phyloP scores from a whole-genome alignment of 805 yeast species.

The Saccharomycopsis sp. region DNA sequence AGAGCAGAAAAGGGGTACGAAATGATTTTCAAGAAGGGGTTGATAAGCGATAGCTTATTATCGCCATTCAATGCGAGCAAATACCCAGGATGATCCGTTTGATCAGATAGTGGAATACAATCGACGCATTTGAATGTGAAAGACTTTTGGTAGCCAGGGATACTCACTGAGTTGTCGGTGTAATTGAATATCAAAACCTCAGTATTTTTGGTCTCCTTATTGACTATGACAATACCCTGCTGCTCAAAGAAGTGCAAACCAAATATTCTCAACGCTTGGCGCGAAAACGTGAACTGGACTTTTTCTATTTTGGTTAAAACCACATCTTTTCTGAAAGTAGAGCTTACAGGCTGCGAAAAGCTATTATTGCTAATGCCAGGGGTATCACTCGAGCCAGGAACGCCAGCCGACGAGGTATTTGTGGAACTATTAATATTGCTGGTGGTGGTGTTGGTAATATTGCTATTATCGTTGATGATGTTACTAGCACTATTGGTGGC shows the following conservation, averaged over 20 bases:
- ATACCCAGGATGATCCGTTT: slow-evolving; percentile 36
- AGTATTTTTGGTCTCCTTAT: slow-evolving; percentile 35
- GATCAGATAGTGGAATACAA: slow-evolving; percentile 33
- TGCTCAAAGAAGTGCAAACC: slow-evolving; percentile 42
- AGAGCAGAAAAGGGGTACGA: slow-evolving; percentile 21
- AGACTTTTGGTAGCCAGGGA: slow-evolving; percentile 31
- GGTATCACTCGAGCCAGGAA: neutral
- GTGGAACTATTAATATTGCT: neutral
- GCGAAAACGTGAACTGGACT: slow-evolving; percentile 29
- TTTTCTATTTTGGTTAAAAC: slow-evolving; percentile 55
- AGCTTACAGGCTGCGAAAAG: slow-evolving; percentile 31
- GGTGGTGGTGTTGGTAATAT: neutral
- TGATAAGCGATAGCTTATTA: slow-evolving; percentile 33
- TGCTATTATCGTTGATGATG: slow-evolving; percentile 21
- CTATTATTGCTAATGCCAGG: neutral
- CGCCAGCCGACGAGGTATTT: neutral
- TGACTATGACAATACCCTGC: slow-evolving; percentile 56
- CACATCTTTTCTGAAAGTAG: slow-evolving; percentile 49
- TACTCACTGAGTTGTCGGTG: slow-evolving; percentile 24
- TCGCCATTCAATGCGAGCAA: slow-evolving; percentile 36
- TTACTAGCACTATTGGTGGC: slow-evolving; percentile 5
- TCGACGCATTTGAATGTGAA: slow-evolving; percentile 32
- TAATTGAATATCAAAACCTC: slow-evolving; percentile 45
- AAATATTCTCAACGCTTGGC: slow-evolving; percentile 30
- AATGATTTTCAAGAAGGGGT: slow-evolving; percentile 49